Conservation (phyloP, 192 early-diverging fungal genomes). For the Backusella tarrabulga region DNA sequence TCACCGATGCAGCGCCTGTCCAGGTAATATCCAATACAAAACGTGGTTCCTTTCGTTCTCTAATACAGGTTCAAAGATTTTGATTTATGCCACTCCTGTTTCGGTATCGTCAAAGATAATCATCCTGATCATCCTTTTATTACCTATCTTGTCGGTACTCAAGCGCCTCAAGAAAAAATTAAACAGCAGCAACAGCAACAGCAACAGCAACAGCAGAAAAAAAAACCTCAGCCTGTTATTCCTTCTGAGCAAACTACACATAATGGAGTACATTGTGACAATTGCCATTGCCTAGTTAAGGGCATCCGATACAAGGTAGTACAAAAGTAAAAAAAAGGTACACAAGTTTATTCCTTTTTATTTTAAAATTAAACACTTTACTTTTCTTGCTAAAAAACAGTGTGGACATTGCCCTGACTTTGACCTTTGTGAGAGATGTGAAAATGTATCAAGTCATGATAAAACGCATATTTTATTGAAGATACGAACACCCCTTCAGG, state of each 20-base stretch:
- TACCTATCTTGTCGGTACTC: neutral
- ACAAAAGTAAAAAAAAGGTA: neutral
- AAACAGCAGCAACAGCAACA: constrained; percentile 25
- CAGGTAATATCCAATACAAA: neutral
- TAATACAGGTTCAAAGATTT: constrained; percentile 43
- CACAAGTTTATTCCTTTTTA: neutral
- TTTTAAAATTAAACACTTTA: neutral
- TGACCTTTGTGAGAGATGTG: constrained; percentile 66
- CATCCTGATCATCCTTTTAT: constrained; percentile 47
- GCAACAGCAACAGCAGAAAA: constrained; percentile 30
- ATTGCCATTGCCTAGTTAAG: constrained; percentile 38
- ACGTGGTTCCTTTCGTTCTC: neutral
- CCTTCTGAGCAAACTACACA: constrained; percentile 17
- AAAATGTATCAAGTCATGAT: constrained; percentile 39
- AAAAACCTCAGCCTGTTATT: neutral
- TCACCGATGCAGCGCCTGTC: constrained; percentile 59
- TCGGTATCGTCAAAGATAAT: constrained; percentile 35
- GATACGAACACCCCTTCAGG: constrained; percentile 37
- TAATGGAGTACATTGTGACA: constrained; percentile 45
- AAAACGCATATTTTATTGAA: constrained; percentile 48
- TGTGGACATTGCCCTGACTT: constrained; percentile 59
- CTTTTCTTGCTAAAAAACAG: constrained; percentile 14
- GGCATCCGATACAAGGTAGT: constrained; percentile 54
- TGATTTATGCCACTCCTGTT: constrained; percentile 59
- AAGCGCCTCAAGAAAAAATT: neutral